Percentiles rank a stretch among this genome's conserved stretches.
phyloP scores from a whole-genome alignment of 805 yeast species.

The Suhomyces xylopsoci region DNA sequence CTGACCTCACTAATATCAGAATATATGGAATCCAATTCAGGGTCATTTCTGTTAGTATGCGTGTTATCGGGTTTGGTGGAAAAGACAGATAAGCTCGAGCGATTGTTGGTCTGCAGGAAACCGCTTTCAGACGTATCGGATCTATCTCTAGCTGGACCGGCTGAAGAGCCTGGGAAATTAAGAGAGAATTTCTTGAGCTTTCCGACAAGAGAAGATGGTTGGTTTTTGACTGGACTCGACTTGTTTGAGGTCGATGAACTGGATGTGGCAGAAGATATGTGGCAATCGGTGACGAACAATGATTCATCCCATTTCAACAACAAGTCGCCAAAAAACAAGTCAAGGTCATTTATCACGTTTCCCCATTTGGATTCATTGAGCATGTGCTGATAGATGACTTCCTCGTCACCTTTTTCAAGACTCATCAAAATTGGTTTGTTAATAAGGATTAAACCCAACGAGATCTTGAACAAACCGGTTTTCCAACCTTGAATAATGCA shows the following conservation, averaged over 20 bases:
- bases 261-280: neutral
- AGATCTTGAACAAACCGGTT: slow-evolving; percentile 50
- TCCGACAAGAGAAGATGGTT: slow-evolving; percentile 22
- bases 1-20: slow-evolving; percentile 14
- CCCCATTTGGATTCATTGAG: slow-evolving; percentile 46
- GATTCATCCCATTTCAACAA: slow-evolving; percentile 35
- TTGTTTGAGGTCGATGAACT: neutral
- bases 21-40: slow-evolving; percentile 14
- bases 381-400: slow-evolving; percentile 42
- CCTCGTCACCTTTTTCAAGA: slow-evolving; percentile 35
- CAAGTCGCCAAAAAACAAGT: slow-evolving; percentile 37
- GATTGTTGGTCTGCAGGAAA: slow-evolving; percentile 9
- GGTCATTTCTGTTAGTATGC: slow-evolving; percentile 1
- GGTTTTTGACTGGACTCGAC: neutral
- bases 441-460: slow-evolving; percentile 48
- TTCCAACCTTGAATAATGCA: slow-evolving; percentile 54
- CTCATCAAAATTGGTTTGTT: slow-evolving; percentile 46
- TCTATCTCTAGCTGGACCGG: slow-evolving; percentile 6
- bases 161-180: slow-evolving; percentile 10
- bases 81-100: slow-evolving; percentile 21
- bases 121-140: slow-evolving; percentile 10
- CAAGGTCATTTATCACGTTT: slow-evolving; percentile 32
- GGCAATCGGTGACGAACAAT: slow-evolving; percentile 16
- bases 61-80: slow-evolving; percentile 9
- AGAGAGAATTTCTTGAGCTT: slow-evolving; percentile 29